A percentile compares a stretch with the other conserved stretches of the same genome.
Conservation (phyloP, 257 asterid genomes). For the Solanum habrochaites region DNA sequence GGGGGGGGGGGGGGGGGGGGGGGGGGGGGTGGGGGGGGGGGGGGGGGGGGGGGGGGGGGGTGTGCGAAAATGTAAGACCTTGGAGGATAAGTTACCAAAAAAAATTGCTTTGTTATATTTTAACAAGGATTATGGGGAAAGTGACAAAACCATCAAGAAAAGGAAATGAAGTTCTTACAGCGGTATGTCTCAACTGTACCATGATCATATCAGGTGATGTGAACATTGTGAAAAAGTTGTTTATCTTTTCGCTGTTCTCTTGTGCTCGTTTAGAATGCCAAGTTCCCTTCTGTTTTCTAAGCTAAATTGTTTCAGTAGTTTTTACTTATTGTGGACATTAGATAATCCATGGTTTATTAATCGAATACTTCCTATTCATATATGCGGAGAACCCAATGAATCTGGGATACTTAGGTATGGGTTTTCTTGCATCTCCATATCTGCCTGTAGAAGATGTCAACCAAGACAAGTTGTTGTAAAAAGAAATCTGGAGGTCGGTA, state of each 20-base stretch:
- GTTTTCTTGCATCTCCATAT: conserved; percentile 44
- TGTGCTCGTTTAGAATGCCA: neutral
- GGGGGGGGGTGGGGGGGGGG: no score
- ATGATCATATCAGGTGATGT: conserved; percentile 46
- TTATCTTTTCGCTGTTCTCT: neutral
- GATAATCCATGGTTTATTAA: neutral
- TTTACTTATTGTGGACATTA: neutral
- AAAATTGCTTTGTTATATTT: conserved; percentile 30
- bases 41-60: no score
- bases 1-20: no score
- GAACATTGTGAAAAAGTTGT: conserved; percentile 45
- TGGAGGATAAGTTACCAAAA: conserved; percentile 79
- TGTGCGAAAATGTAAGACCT: conserved; percentile 35
- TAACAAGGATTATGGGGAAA: conserved; percentile 65
- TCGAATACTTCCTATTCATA: neutral
- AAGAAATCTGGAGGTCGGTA: conserved; percentile 36
- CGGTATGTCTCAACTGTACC: conserved; percentile 52
- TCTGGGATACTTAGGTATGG: conserved; percentile 10
- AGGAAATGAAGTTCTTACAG: conserved; percentile 28
- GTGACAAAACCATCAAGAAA: conserved; percentile 35
- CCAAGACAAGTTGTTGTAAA: conserved; percentile 20
- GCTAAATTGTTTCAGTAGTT: neutral
- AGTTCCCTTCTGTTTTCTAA: neutral
- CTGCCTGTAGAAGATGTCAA: conserved; percentile 21
- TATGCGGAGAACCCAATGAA: no score